Base-by-base conservation (phyloP, 164 flowering plant genomes). In the Vitis riparia region DNA sequence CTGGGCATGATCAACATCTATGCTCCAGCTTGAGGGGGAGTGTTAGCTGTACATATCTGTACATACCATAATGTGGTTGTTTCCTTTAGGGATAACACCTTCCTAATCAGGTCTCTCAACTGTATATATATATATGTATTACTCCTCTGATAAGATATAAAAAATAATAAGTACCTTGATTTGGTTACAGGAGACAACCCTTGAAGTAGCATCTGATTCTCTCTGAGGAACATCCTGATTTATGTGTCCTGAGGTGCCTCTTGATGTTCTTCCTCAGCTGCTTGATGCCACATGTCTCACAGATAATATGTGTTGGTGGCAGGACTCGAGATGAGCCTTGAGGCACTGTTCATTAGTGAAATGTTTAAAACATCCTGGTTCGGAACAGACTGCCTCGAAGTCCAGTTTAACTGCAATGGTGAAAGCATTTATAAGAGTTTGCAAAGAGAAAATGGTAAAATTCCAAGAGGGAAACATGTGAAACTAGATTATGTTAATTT, bases 231-330 rank as follows among this genome's bases (percentile, higher is more conserved):
- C 9, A 19, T 17, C 9, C 72, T 11, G 32, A 72, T 64, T 85
- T 89, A 73, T 93, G 97, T 7, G 66, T 73, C 1, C 77, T 79
- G 0, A 83, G 70, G 61, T 89, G 92, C 47, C 98, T 81, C 79
- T 88, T 87, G 10, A 91, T 80, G 77, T 89, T 93, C 82, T 89
- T 95, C 80, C 79, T 90, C 51, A 90, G 79, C 61, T 91, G 97
- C 79, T 81, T 86, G 27, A 73, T 69, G 37, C 91, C 92, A 80
- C 99, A 93, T 15, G 83, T 71, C 47, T 91, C 93, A 71, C 99
- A 95, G 2, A 51, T 69, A 16, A 87, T 70, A 73, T 86, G 60
- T 60, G 60, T 61, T 72, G 87, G 72, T 95, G 97, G 77, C 88
- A 84, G 0, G 87, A 71, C 63, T 37, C 57, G 1, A 86, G 12